Evolutionary conservation across 306 rosid genomes (phyloP), one percentile per base, ranked within the genome.

Genomic region (Begonia masoniana): DNA sequence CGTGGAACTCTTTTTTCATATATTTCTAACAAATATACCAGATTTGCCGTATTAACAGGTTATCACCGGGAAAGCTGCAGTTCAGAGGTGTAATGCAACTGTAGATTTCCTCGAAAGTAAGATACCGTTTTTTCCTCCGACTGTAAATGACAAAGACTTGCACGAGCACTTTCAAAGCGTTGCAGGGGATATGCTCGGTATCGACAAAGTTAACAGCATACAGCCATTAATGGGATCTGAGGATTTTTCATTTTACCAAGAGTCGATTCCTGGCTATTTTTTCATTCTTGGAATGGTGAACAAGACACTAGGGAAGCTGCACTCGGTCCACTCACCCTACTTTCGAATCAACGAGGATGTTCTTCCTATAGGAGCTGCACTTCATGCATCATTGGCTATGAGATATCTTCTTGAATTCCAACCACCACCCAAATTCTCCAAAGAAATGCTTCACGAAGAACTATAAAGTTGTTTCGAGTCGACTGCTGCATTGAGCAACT

Each of bases 211-310:
- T 43, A 64, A 75, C 39, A 71, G 62, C 26, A 54, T 71, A 66
- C 68, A 62, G 55, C 89, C 81, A 4, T 0, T 54, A 15, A 85
- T 76, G 79, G 95, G 83, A 62, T 57, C 84, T 4, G 89, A 88
- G 72, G 95, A 88, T 65, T 82, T 84, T 64, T 36, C 95, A 41
- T 82, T 80, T 71, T 82, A 85, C 68, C 97, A 89, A 69, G 80
- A 82, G 63, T 76, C 49, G 12, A 58, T 85, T 10, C 97, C 89
- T 13, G 95, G 97, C 17, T 80, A 76, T 71, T 78, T 76, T 58
- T 74, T 58, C 71, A 13, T 64, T 0, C 74, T 89, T 24, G 95
- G 97, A 61, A 91, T 91, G 94, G 67, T 70, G 64, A 62, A 72
- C 26, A 56, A 63, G 21, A 64, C 63, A 5, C 23, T 48, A 4